Base-by-base conservation (phyloP, 345 rosid species). In the Corchorus capsularis region DNA sequence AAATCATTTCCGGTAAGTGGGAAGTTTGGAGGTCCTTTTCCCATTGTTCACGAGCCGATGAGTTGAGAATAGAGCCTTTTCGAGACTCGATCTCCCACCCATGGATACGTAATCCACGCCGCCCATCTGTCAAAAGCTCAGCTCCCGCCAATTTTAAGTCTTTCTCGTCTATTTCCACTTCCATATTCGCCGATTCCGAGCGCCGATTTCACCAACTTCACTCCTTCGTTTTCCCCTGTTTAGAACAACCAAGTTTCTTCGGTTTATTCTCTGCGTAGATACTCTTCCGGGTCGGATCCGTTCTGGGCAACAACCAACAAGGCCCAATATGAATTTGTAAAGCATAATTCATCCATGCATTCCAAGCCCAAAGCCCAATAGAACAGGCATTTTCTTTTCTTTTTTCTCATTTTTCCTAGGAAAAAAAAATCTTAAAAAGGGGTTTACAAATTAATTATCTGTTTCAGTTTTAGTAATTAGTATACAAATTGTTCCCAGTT, bases 1-100 rank as follows among this genome's bases (percentile, higher is more conserved):
- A 96, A 52, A 93, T 88, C 97, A 96, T 96, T 81, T 92, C 98
- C 4, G 97, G 96, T 62, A 93, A 82, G 73, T 96, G 97, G 73
- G 91, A 89, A 17, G 99, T 91, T 55, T 83, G 77, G 17, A 96
- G 97, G 83, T 82, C 89, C 72, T 90, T 77, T 74, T 93, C 98
- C 98, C 98, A 92, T 84, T 82, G 77, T 46, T 77, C 75, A 76
- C 78, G 78, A 72, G 91, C 55, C 78, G 90, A 84, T 61, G 97
- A 93, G 52, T 76, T 93, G 83, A 94, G 97, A 77, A 94, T 94
- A 83, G 94, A 84, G 82, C 88, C 81, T 22, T 83, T 91, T 69
- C 66, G 78, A 73, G 98, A 85, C 71, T 88, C 92, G 86, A 94
- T 93, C 87, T 91, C 95, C 97, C 98, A 90, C 57, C 84, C 97